phyloP scores from a whole-genome alignment of 2,329 filamentous ascomycete species.

The Fusarium odoratissimum region DNA sequence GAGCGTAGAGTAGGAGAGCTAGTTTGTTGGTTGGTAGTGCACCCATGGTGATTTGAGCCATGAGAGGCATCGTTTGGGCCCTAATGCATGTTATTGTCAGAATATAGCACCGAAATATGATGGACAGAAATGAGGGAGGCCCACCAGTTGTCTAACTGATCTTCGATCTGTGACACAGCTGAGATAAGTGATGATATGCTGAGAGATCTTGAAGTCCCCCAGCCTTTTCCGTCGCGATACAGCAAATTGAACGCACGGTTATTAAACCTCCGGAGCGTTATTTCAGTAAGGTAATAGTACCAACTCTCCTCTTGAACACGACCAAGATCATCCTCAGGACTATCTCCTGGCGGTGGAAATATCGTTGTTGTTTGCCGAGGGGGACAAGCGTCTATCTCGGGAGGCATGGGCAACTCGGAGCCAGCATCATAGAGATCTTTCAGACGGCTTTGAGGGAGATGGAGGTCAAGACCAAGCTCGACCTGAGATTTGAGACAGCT shows the following conservation, averaged over 20 bases:
- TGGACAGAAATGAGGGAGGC: too few species aligned
- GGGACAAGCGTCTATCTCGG: background rate
- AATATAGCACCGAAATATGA: background rate
- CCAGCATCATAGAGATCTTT: background rate
- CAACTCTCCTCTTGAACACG: background rate
- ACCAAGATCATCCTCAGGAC: rapidly evolving
- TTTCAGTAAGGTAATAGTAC: background rate
- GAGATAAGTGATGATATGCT: background rate
- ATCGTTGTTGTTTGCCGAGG: background rate
- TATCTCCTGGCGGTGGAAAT: background rate
- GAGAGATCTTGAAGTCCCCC: background rate
- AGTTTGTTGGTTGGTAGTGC: background rate
- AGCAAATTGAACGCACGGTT: background rate
- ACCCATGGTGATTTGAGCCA: background rate
- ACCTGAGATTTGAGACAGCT: background rate
- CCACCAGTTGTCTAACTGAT: background rate
- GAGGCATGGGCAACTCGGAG: background rate
- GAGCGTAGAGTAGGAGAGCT: background rate
- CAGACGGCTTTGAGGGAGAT: background rate
- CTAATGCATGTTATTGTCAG: background rate
- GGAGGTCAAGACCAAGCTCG: background rate
- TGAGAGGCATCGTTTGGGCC: background rate
- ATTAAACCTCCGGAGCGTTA: background rate
- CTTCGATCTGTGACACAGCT: background rate
- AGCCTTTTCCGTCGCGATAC: background rate